Base-by-base conservation (phyloP, 495 filamentous ascomycete genomes). In the Amniculicola lignicola region DNA sequence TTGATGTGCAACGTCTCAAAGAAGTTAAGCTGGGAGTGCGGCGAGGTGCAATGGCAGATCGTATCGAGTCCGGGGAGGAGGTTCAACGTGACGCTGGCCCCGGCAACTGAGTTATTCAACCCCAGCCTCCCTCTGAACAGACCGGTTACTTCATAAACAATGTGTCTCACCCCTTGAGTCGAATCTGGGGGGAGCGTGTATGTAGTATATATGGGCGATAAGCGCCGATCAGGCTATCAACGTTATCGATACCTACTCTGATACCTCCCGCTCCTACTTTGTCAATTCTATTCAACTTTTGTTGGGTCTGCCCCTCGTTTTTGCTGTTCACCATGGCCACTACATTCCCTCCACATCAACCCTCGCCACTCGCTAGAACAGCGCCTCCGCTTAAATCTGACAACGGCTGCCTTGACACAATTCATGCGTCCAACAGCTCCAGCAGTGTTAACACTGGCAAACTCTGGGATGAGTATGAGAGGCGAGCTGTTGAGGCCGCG, bases 381-480 rank as follows among this genome's bases (percentile, higher is more conserved):
- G 18, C 36, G 42, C 60, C 55, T n/a, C 51, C 45, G 9, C 57
- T 47, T 37, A 57, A 51, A 14, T 24, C 56, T 16, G n/a, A n/a
- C 39, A 43, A 49, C 31, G 55, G 19, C 12, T 42, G 11, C 45
- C 61, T n/a, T n/a, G n/a, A 44, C 55, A 33, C 51, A 44, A 21
- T 50, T 27, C n/a, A 44, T 44, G 47, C 55, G 50, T 22, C 16
- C 18, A 11, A n/a, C n/a, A n/a, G n/a, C n/a, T n/a, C n/a, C n/a
- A n/a, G n/a, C n/a, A n/a, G n/a, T n/a, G n/a, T n/a, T n/a, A 43
- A 41, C 4, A 59, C 61, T 1, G 51, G 27, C 12, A 54, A 57
- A 23, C 16, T 57, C 1, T 56, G 55, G 61, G 55, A 64, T 29
- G 56, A 64, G 43, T 56, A 64, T 16, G 61, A 64, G 43, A 51